Percentiles rank a stretch among this genome's conserved stretches.
Evolutionary conservation across 106 monocot species (phyloP).

Genomic region (Triglochin maritima): DNA sequence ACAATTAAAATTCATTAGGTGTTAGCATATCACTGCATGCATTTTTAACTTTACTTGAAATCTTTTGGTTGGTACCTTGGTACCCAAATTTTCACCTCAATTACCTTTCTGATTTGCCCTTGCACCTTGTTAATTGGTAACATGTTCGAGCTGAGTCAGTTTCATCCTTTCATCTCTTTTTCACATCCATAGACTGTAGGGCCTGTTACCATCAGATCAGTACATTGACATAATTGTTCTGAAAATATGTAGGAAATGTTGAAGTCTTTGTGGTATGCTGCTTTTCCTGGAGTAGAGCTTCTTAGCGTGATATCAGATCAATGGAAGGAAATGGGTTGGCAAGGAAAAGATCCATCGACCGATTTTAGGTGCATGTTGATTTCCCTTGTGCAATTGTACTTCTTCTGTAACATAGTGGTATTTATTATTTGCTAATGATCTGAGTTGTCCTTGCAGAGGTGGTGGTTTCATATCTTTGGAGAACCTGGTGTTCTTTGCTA

Average conservation of each 20-base stretch:
- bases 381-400: neutral
- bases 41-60: too few relatives aligned
- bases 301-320: slow-evolving; percentile 70
- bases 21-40: too few relatives aligned
- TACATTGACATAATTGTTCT: neutral
- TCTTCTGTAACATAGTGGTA: neutral
- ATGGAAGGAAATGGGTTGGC: slow-evolving; percentile 98
- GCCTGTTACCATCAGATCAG: too few relatives aligned
- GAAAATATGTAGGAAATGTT: slow-evolving; percentile 52
- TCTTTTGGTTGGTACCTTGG: too few relatives aligned
- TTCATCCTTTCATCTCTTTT: too few relatives aligned
- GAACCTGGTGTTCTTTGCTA: slow-evolving; percentile 87
- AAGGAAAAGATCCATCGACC: slow-evolving; percentile 87
- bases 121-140: too few relatives aligned
- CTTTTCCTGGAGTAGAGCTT: slow-evolving; percentile 73
- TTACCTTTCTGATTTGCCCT: too few relatives aligned
- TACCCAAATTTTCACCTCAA: too few relatives aligned
- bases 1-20: too few relatives aligned
- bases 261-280: slow-evolving; percentile 72
- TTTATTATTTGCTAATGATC: neutral
- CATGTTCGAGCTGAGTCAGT: too few relatives aligned
- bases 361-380: slow-evolving; percentile 58
- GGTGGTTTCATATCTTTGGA: slow-evolving; percentile 85
- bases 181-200: too few relatives aligned
- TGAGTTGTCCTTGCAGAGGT: slow-evolving; percentile 32